Evolutionary conservation across 1,139 yeast genomes (phyloP).

Genomic region (Tardiomyces blankii): DNA sequence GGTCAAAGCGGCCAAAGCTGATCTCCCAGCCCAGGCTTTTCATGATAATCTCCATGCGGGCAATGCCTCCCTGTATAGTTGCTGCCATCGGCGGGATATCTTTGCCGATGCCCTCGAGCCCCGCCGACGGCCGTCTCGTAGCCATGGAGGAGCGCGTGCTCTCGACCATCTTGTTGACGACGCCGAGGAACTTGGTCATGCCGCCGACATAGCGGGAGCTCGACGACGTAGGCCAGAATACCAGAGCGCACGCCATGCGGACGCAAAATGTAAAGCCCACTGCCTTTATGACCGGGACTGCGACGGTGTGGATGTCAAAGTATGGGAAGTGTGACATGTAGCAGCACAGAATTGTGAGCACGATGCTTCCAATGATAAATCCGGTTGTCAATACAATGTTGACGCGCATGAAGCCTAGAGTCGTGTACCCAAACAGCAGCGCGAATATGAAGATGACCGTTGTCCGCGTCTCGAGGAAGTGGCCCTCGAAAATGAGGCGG

Average conservation of each 20-base stretch:
- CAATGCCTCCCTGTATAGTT: constrained; percentile 5
- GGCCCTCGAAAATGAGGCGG: constrained; percentile 14
- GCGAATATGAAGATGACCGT: constrained; percentile 18
- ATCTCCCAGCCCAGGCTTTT: constrained; percentile 12
- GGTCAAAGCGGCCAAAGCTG: constrained; percentile 15
- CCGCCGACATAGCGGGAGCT: constrained; percentile 13
- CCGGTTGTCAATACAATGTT: constrained; percentile 2
- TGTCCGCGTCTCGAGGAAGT: constrained; percentile 13
- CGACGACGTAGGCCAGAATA: constrained; percentile 21
- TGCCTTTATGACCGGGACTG: constrained; percentile 16
- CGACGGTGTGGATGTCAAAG: constrained; percentile 15
- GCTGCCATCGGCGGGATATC: constrained; percentile 5
- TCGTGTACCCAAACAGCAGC: constrained; percentile 9
- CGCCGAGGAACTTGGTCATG: constrained; percentile 7
- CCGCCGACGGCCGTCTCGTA: constrained; percentile 11
- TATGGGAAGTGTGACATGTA: constrained; percentile 15
- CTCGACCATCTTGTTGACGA: constrained; percentile 7
- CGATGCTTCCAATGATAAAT: constrained; percentile 8
- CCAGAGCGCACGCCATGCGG: constrained; percentile 10
- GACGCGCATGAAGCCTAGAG: constrained; percentile 4
- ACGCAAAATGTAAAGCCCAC: constrained; percentile 17
- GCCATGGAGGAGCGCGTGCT: constrained; percentile 5
- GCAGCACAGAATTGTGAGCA: constrained; percentile 12
- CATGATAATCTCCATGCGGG: constrained; percentile 14
- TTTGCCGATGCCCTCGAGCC: constrained; percentile 5